Evolutionary conservation across 495 filamentous ascomycete species (phyloP).

Genomic region (Neurospora sp.): DNA sequence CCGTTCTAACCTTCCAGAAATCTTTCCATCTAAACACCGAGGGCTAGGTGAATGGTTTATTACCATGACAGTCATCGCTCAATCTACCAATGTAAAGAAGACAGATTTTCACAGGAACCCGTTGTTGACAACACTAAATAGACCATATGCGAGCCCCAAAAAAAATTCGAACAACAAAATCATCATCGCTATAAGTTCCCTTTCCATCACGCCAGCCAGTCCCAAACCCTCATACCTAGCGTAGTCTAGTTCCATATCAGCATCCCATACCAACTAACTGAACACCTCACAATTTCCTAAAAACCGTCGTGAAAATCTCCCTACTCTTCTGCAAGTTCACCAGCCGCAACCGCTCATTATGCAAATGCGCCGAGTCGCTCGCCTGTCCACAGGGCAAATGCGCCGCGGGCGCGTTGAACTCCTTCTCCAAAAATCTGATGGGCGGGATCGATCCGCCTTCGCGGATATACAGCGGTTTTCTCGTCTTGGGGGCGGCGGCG

Average conservation of each 20-base stretch:
- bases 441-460: slow-evolving; percentile 92
- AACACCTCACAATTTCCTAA: slow-evolving; percentile 31
- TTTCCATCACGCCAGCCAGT: background rate
- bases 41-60: background rate
- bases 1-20: too few relatives aligned
- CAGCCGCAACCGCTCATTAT: slow-evolving; percentile 83
- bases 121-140: background rate
- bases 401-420: slow-evolving; percentile 84
- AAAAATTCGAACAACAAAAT: background rate
- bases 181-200: background rate
- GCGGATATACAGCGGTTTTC: slow-evolving; percentile 76
- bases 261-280: background rate
- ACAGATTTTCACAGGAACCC: background rate
- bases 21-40: too few relatives aligned
- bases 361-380: slow-evolving; percentile 87
- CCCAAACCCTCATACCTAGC: background rate
- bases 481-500: slow-evolving; percentile 15
- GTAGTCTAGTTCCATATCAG: background rate
- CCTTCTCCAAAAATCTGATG: slow-evolving; percentile 89
- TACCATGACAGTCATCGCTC: background rate
- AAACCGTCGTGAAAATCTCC: slow-evolving; percentile 84
- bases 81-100: background rate
- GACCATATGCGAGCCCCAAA: background rate
- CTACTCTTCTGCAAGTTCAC: slow-evolving; percentile 83
- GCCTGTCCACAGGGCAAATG: slow-evolving; percentile 93